Evolutionary conservation across 305 asterid genomes (phyloP).

Genomic region (Plantago lanceolata): DNA sequence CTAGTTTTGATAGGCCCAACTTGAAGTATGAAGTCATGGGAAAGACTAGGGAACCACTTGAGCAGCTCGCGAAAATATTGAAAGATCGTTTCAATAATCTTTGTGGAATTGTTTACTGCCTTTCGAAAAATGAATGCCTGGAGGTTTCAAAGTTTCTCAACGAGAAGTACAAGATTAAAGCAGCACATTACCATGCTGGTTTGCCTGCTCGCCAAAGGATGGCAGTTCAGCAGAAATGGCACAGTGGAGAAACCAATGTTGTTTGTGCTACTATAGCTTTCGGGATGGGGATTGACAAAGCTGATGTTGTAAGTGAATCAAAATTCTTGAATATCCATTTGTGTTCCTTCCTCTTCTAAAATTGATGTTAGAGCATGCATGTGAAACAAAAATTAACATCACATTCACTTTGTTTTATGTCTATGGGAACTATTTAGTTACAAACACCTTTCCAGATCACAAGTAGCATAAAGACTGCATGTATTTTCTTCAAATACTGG

Average conservation of each 20-base stretch:
- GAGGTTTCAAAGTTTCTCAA: slow-evolving; percentile 74
- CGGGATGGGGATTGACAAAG: slow-evolving; percentile 98
- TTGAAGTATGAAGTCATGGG: slow-evolving; percentile 77
- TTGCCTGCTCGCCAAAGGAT: slow-evolving; percentile 84
- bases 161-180: slow-evolving; percentile 69
- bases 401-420: slow-evolving; percentile 2
- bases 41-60: slow-evolving; percentile 75
- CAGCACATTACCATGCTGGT: slow-evolving; percentile 87
- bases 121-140: slow-evolving; percentile 77
- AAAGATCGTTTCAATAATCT: slow-evolving; percentile 54
- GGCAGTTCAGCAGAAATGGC: slow-evolving; percentile 85
- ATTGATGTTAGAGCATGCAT: slow-evolving; percentile 3
- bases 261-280: slow-evolving; percentile 98
- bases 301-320: slow-evolving; percentile 79
- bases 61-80: slow-evolving; percentile 76
- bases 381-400: background rate
- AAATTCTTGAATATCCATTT: slow-evolving; percentile 1
- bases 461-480: slow-evolving; percentile 4
- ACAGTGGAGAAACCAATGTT: slow-evolving; percentile 70
- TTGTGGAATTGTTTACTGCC: slow-evolving; percentile 92
- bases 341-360: background rate
- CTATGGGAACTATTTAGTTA: background rate
- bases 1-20: slow-evolving; percentile 89
- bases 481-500: background rate
- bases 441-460: slow-evolving; percentile 11